These are phyloP conservation scores for Seiridium unicorne DNA, from an alignment of 2,329 filamentous ascomycete genomes.

Conservation along the genomic window DNA sequence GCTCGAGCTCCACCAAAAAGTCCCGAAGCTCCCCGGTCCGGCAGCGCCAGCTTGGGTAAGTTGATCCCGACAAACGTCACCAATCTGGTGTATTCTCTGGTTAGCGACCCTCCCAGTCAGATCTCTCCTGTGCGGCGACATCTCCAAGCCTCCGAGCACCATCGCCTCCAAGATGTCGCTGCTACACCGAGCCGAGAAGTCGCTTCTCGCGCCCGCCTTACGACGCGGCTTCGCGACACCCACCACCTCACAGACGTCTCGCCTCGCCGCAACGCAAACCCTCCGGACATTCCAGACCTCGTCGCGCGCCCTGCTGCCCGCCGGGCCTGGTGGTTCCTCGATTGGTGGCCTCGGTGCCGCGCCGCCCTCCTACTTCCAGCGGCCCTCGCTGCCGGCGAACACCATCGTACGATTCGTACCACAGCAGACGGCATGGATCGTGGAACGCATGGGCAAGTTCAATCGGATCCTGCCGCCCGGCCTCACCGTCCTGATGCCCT, in stretches of 20 bases:
- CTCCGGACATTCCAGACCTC: constrained; percentile 11
- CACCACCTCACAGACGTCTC: not conserved
- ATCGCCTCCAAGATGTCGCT: constrained; percentile 12
- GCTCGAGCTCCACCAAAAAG: not conserved
- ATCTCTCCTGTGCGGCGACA: not conserved
- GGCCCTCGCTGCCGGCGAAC: constrained; percentile 77
- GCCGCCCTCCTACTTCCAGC: constrained; percentile 78
- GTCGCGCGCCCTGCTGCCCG: not conserved
- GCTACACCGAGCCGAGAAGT: constrained; percentile 10
- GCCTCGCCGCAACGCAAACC: not conserved
- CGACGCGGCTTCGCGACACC: constrained; percentile 7
- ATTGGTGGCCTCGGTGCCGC: constrained; percentile 33
- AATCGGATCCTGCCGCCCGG: constrained; percentile 90
- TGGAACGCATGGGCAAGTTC: constrained; percentile 99
- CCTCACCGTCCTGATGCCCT: constrained; percentile 81
- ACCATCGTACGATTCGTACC: constrained; percentile 95
- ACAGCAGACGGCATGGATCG: constrained; percentile 99
- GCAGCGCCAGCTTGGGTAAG: not conserved
- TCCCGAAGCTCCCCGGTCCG: not conserved
- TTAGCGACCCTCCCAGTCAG: not conserved
- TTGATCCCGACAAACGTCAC: constrained; percentile 1
- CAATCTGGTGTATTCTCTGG: not conserved
- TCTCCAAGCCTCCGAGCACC: not conserved
- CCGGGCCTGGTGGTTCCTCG: constrained; percentile 20
- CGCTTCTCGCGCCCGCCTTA: constrained; percentile 7